phyloP scores from a whole-genome alignment of 2,329 filamentous ascomycete genomes.

The Talaromyces sp. region DNA sequence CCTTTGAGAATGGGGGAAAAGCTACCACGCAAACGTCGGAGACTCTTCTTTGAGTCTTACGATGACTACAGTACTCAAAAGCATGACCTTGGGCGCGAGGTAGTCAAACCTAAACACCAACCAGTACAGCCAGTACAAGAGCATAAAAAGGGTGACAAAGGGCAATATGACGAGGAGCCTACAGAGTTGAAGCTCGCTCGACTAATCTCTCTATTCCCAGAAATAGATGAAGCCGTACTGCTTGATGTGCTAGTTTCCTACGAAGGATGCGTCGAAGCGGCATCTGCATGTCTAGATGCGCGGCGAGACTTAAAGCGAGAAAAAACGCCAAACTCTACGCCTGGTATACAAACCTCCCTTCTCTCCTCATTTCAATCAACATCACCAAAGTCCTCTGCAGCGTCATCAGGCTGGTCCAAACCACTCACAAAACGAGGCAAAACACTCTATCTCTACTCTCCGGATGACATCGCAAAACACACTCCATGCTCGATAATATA shows the following conservation, averaged over 20 bases:
- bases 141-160: background rate
- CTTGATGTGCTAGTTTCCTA: constrained; percentile 76
- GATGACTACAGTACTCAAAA: constrained; percentile 1
- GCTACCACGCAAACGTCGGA: constrained; percentile 8
- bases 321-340: constrained; percentile 11
- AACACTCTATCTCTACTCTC: constrained; percentile 79
- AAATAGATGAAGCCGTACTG: constrained; percentile 61
- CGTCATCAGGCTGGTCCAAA: constrained; percentile 27
- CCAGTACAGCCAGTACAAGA: background rate
- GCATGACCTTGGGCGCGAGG: background rate
- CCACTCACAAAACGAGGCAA: constrained; percentile 70
- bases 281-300: constrained; percentile 55
- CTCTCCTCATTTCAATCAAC: constrained; percentile 52
- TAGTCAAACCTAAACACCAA: background rate
- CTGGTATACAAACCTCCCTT: constrained; percentile 64
- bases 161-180: constrained; percentile 61
- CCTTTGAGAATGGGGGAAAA: background rate
- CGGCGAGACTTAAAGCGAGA: background rate
- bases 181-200: constrained; percentile 89
- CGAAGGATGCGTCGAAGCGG: constrained; percentile 69
- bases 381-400: background rate
- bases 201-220: constrained; percentile 71
- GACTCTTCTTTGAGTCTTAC: constrained; percentile 14
- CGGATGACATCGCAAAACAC: constrained; percentile 73
- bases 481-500: constrained; percentile 91